phyloP scores from a whole-genome alignment of 2,329 filamentous ascomycete genomes.

The Alternaria ethzedia region DNA sequence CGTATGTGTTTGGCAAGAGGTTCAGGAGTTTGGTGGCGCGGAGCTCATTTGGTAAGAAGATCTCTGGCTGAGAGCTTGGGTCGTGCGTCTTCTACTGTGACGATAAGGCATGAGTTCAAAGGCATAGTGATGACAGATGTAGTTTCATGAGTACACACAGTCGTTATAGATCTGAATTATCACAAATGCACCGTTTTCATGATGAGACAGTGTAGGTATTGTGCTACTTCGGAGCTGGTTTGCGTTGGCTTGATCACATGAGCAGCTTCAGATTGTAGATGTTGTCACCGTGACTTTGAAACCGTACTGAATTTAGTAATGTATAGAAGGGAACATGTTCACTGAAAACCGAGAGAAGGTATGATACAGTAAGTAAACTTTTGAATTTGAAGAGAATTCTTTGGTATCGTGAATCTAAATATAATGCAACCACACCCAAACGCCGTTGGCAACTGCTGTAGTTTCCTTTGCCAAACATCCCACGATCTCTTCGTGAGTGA shows the following conservation, averaged over 20 bases:
- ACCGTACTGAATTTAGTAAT: neutral
- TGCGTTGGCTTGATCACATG: neutral
- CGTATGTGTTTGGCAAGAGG: conserved; percentile 54
- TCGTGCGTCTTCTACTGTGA: neutral
- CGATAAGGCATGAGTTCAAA: neutral
- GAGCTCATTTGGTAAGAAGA: conserved; percentile 26
- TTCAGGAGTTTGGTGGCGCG: conserved; percentile 40
- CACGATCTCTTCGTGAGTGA: neutral
- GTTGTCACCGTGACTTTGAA: neutral
- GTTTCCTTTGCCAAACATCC: neutral
- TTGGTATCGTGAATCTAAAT: neutral
- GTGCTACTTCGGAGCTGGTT: no score
- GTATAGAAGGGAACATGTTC: neutral
- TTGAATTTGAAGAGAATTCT: neutral
- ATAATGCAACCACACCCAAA: neutral
- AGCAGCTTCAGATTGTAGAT: neutral
- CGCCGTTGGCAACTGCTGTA: neutral
- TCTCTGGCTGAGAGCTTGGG: conserved; percentile 13
- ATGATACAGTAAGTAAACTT: neutral
- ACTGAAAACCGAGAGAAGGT: neutral
- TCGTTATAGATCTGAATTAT: neutral
- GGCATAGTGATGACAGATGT: neutral
- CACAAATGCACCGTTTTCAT: neutral
- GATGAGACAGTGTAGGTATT: no score
- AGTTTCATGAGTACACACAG: neutral